Base-by-base conservation (phyloP, 140 eudicot species). In the Stevia rebaudiana region DNA sequence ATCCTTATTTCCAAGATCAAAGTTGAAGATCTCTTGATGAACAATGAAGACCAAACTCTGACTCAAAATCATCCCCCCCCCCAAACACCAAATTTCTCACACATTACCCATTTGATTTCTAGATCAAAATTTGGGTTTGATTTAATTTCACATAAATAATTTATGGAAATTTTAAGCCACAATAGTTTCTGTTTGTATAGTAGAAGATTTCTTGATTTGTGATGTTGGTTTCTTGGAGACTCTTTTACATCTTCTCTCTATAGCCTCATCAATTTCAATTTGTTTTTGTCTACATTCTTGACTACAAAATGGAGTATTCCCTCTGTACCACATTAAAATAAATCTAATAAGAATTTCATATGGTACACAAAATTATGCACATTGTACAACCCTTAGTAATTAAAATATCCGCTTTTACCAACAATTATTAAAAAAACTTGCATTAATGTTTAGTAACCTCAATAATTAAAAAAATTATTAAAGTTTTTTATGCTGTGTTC, bases 261-360 rank as follows among this genome's bases (percentile, higher is more conserved):
- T 76, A 16, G 84, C 83, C 61, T 89, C 91, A 67, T 89, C 97
- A 44, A 74, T 85, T 43, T 81, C 95, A 53, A 89, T 89, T 46
- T 89, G 95, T 56, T 89, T 95, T 82, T 89, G 95, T 68, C 97
- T 83, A 76, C 97, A 89, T 69, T 89, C 97, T 68, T 82, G 88
- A 81, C 97, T 89, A 74, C 97, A 89, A 74, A 85, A 89, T 56
- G 97, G 95, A 10, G 90, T 85, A 58, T 89, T 75, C 67, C 97
- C 97, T 84, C 97, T 89, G 91, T 73, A 73, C 74, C 76, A 61
- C 69, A 61, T 61, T 49, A 19, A 60, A 28, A 21, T 1, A 30
- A 0, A n/a, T 18, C 37, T 21, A 54, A 28, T 11, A 55, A 33
- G 2, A 21, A 13, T 63, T 2, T 33, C 60, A 44, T 25, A 55